Base-by-base conservation (phyloP, 1,139 yeast species). In the Yamadazyma siamensis region DNA sequence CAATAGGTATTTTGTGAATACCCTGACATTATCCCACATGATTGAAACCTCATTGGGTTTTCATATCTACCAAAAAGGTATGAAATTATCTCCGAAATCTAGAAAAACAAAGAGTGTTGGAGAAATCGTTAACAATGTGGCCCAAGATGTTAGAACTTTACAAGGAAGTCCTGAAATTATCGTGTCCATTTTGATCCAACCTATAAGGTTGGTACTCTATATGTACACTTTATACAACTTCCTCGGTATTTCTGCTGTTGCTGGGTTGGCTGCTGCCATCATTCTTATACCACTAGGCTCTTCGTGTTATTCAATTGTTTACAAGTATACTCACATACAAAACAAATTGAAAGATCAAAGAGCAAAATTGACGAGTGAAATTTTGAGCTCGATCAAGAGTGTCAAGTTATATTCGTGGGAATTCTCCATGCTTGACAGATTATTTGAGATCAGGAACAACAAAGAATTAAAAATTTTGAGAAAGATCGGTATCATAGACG, bases 391-490 rank as follows among this genome's bases (percentile, higher is more conserved):
- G 3, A 59, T 65, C 14, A 65, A 65, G 35, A 59, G 65, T 27
- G 53, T 65, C 38, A 65, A 65, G 35, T 53, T 63, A 25, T 63
- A 62, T 38, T 58, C 66, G 5, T 63, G 70, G 70, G 69, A 63
- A 34, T 38, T 42, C 20, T 70, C 72, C 12, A 61, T 65, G 63
- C 43, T 64, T 39, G 44, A 47, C 15, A 52, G 61, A 36, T 51
- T 65, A 26, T 48, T 51, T 23, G 54, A 46, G 4, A 47, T 64
- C 18, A 58, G 72, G 52, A 64, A 64, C 37, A 59, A 52, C 15
- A 50, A 59, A 29, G 71, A 65, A 39, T 53, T 65, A 35, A 34
- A 29, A 11, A 51, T 52, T 21, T 46, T 52, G 26, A 56, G 47
- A 33, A 51, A 44, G 29, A 51, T 59, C 29, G 71, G 69, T 17